phyloP scores from a whole-genome alignment of 1,139 yeast genomes.

The Candida smagusa region DNA sequence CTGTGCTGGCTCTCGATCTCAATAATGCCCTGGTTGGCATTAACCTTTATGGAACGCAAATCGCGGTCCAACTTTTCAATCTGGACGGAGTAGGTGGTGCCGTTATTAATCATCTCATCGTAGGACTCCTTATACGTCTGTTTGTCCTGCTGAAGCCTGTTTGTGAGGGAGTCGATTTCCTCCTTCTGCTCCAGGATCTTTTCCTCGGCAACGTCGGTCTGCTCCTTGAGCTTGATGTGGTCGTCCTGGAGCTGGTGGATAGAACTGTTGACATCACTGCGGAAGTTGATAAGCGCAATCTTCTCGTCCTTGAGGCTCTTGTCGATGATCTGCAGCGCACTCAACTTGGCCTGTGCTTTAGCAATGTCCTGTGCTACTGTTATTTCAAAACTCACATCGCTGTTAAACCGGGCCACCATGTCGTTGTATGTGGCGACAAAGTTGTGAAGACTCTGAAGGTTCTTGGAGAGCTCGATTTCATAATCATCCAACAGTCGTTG shows the following conservation, averaged over 20 bases:
- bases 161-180: constrained; percentile 56
- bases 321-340: constrained; percentile 29
- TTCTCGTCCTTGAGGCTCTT: constrained; percentile 36
- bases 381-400: constrained; percentile 26
- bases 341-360: constrained; percentile 14
- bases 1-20: constrained; percentile 57
- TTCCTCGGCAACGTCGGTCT: constrained; percentile 54
- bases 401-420: constrained; percentile 44
- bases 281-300: constrained; percentile 40
- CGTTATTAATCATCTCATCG: constrained; percentile 54
- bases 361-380: constrained; percentile 11
- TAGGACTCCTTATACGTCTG: constrained; percentile 56
- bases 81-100: constrained; percentile 56
- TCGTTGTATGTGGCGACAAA: constrained; percentile 56
- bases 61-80: constrained; percentile 66
- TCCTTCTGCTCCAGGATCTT: constrained; percentile 56
- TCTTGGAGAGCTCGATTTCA: constrained; percentile 46
- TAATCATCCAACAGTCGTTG: constrained; percentile 40
- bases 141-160: constrained; percentile 51
- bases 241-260: constrained; percentile 60
- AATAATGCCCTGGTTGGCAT: constrained; percentile 52
- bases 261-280: constrained; percentile 45
- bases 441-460: constrained; percentile 49
- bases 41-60: constrained; percentile 49
- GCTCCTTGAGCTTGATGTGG: constrained; percentile 55